phyloP scores from a whole-genome alignment of 2,329 filamentous ascomycete species.

The Botrytis fabae region DNA sequence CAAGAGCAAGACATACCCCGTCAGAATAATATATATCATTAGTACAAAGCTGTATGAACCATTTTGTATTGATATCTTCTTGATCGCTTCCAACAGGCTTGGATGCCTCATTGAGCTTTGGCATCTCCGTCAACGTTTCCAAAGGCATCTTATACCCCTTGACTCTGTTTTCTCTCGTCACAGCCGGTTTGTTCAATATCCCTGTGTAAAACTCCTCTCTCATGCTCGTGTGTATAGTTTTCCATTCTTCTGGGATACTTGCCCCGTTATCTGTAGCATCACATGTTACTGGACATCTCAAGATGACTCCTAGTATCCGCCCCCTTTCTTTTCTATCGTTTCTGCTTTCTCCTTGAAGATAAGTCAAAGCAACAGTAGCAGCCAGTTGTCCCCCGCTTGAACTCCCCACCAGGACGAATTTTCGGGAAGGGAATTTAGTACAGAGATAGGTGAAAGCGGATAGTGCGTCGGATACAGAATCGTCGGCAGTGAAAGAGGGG shows the following conservation, averaged over 20 bases:
- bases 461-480: conserved; percentile 47
- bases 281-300: conserved; percentile 52
- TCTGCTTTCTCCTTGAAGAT: conserved; percentile 13
- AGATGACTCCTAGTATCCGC: conserved; percentile 45
- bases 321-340: neutral
- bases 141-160: conserved; percentile 45
- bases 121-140: conserved; percentile 40
- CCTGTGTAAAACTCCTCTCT: conserved; percentile 42
- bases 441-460: conserved; percentile 42
- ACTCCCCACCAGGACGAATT: conserved; percentile 46
- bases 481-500: conserved; percentile 44
- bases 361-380: conserved; percentile 45
- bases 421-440: neutral
- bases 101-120: conserved; percentile 15
- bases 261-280: conserved; percentile 45
- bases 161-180: conserved; percentile 43
- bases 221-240: conserved; percentile 45
- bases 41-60: conserved; percentile 50
- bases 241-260: conserved; percentile 44
- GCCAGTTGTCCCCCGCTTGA: conserved; percentile 53
- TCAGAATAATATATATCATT: conserved; percentile 55
- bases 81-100: neutral
- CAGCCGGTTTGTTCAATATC: conserved; percentile 41
- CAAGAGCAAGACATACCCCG: conserved; percentile 51
- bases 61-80: conserved; percentile 43